Base-by-base conservation (phyloP, 2,329 filamentous ascomycete species). In the Aschersonia sp. region DNA sequence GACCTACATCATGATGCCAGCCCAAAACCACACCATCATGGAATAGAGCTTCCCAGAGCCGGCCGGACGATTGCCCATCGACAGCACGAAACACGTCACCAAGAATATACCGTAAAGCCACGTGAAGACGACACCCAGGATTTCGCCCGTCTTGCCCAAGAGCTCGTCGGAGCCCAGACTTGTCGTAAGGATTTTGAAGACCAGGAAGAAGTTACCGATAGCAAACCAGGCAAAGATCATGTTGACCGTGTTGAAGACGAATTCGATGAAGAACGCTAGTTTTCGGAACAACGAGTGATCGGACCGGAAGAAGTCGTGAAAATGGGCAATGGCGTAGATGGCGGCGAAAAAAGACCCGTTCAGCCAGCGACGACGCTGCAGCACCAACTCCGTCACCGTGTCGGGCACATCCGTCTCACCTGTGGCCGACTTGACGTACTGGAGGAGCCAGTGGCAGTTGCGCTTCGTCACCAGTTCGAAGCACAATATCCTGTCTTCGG, bases 201-300 rank as follows among this genome's bases (percentile, higher is more conserved):
- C 91, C 60, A 98, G 71, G 77, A 97, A 98, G 76, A 98, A 98
- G 70, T 98, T 98, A 61, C 92, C 85, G 60, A 97, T 92, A 58
- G 85, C 88, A 62, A 98, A 97, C 92, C 92, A 98, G 47, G 92
- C 89, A 64, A 97, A 98, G 60, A 98, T 77, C 87, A 97, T 96
- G 73, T 87, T 94, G 66, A 91, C 75, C 1, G 88, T 92, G 66
- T 96, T 89, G 70, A 96, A 98, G 55, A 84, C 71, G 64, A 96
- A 97, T 63, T 98, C 92, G 55, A 97, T 66, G 58, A 95, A 77
- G 65, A 98, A 86, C 74, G 86, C 87, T 51, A 91, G 70, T 65
- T 97, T 96, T 56, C 92, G 80, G 42, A 94, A 60, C 58, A 89
- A 74, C 30, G 85, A 91, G 65, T 98, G 92, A 59, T 89, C 84